phyloP scores from a whole-genome alignment of 208 protist genomes.

The Borovskyia barvae region DNA sequence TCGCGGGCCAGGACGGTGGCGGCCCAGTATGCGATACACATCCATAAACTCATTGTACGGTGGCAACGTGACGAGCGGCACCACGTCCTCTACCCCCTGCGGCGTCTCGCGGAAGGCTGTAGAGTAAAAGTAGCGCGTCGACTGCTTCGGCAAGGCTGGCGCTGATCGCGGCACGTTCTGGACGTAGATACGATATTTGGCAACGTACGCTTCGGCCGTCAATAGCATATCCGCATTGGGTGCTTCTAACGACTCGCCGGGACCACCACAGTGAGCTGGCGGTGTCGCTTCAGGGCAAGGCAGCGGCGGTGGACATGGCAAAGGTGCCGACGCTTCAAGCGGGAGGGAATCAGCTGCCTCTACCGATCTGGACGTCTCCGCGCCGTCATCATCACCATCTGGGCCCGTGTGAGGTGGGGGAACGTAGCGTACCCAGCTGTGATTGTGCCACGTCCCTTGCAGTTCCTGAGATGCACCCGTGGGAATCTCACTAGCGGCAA shows the following conservation, averaged over 20 bases:
- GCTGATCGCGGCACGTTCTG: conserved; percentile 1
- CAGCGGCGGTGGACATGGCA: not conserved
- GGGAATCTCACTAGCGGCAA: not conserved
- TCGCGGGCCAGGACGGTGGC: not conserved
- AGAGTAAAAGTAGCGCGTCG: conserved; percentile 62
- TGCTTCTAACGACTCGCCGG: conserved; percentile 4
- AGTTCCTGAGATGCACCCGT: not conserved
- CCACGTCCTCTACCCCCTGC: conserved; percentile 1
- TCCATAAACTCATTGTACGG: conserved; percentile 88
- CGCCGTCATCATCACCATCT: not conserved
- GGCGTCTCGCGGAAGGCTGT: conserved; percentile 9
- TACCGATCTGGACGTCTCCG: conserved; percentile 15
- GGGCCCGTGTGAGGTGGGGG: not conserved
- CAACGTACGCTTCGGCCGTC: conserved; percentile 11
- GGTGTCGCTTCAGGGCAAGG: not conserved
- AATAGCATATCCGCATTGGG: not conserved
- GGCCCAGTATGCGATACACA: conserved; percentile 57
- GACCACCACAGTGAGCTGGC: conserved; percentile 29
- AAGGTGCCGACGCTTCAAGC: conserved; percentile 3
- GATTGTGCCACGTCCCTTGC: conserved; percentile 12
- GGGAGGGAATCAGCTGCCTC: too few relatives aligned
- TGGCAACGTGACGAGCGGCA: conserved; percentile 72
- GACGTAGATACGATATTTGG: conserved; percentile 11
- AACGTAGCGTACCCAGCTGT: conserved; percentile 26
- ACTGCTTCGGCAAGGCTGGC: conserved; percentile 54